A percentile compares a stretch with the other conserved stretches of the same genome.
Conservation (phyloP, 192 early-diverging fungal genomes). For the Coemansia sp. region DNA sequence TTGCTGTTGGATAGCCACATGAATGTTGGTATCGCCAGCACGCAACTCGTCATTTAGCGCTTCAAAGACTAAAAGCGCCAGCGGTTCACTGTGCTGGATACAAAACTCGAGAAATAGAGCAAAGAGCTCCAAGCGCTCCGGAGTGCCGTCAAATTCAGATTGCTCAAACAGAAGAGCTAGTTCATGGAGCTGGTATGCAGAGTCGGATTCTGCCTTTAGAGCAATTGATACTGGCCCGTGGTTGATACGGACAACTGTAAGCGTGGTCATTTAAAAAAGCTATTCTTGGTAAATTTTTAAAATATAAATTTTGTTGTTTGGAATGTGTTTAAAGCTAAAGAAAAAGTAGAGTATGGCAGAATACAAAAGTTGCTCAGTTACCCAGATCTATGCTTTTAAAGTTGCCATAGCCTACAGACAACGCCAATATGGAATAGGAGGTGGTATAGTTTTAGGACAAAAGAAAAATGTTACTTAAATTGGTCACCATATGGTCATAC, state of each 20-base stretch:
- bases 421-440: too few relatives aligned
- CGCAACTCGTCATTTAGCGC: slow-evolving; percentile 1
- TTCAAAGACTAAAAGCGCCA: slow-evolving; percentile 2
- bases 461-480: too few relatives aligned
- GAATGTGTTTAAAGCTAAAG: too few relatives aligned
- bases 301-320: too few relatives aligned
- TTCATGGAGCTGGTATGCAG: background rate
- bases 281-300: too few relatives aligned
- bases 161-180: background rate
- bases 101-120: slow-evolving; percentile 19
- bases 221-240: background rate
- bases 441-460: too few relatives aligned
- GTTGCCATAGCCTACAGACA: too few relatives aligned
- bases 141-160: background rate
- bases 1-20: slow-evolving; percentile 9
- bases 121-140: slow-evolving; percentile 11
- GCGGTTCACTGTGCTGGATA: background rate
- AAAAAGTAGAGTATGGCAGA: too few relatives aligned
- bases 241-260: background rate
- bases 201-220: background rate
- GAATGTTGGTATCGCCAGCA: slow-evolving; percentile 7
- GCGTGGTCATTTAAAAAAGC: background rate
- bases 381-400: too few relatives aligned
- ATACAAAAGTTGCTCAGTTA: too few relatives aligned
- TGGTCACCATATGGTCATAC: too few relatives aligned